phyloP scores from a whole-genome alignment of 2,329 filamentous ascomycete genomes.

The Akanthomyces lecanii region DNA sequence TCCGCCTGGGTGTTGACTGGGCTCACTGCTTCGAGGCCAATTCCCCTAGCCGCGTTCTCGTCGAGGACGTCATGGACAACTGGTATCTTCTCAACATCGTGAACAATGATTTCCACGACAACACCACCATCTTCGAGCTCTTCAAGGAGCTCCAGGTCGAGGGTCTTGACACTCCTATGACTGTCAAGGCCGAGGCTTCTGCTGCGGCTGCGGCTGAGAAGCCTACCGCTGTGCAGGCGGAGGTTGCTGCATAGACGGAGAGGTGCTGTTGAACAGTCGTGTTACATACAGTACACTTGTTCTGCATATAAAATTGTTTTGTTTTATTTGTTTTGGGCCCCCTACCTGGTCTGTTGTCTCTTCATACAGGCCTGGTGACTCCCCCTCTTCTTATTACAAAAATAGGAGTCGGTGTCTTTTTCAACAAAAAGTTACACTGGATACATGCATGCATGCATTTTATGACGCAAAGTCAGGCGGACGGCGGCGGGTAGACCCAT shows the following conservation, averaged over 20 bases:
- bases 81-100: constrained; percentile 98
- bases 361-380: constrained; percentile 20
- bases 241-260: constrained; percentile 16
- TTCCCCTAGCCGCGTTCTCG: constrained; percentile 72
- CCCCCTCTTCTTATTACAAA: constrained; percentile 26
- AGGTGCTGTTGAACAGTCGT: neutral
- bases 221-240: neutral
- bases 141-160: constrained; percentile 74
- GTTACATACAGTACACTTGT: neutral
- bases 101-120: constrained; percentile 94
- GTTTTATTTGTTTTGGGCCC: constrained; percentile 22
- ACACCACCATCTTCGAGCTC: constrained; percentile 75
- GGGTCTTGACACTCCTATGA: constrained; percentile 48
- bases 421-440: constrained; percentile 40
- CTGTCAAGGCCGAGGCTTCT: constrained; percentile 23
- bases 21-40: constrained; percentile 78
- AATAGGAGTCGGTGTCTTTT: constrained; percentile 34
- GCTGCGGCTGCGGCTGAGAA: neutral
- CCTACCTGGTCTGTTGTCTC: constrained; percentile 19
- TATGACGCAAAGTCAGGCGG: constrained; percentile 16
- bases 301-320: constrained; percentile 11
- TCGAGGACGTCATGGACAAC: constrained; percentile 77
- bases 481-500: constrained; percentile 16
- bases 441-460: constrained; percentile 20
- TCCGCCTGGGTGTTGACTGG: constrained; percentile 88